phyloP scores from a whole-genome alignment of 176 grass and related monocot genomes.

The Aegilops longissima region DNA sequence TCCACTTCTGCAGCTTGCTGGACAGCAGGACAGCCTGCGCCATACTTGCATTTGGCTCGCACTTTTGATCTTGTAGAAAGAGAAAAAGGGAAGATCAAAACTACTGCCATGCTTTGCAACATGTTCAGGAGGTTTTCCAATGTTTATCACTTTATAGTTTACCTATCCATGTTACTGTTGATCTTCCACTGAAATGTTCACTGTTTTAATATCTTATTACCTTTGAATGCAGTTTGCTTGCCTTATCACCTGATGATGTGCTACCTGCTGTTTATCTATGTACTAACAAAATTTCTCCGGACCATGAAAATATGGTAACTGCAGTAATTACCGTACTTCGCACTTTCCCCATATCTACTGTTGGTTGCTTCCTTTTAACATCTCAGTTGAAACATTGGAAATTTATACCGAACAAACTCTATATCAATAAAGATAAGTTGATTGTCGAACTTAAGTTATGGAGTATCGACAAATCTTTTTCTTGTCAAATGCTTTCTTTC shows the following conservation, averaged over 20 bases:
- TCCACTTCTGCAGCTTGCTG: conserved; percentile 86
- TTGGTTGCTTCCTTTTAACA: conserved; percentile 8
- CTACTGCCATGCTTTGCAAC: conserved; percentile 78
- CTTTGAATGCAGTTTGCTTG: conserved; percentile 80
- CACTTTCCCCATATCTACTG: conserved; percentile 2
- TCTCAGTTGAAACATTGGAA: neutral
- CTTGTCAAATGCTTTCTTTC: neutral
- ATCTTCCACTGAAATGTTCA: conserved; percentile 24
- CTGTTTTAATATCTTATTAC: conserved; percentile 28
- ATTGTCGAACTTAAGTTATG: conserved; percentile 16
- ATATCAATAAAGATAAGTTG: conserved; percentile 13
- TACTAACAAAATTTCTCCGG: conserved; percentile 85
- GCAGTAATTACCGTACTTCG: neutral
- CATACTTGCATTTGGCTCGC: conserved; percentile 91
- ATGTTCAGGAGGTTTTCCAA: conserved; percentile 87
- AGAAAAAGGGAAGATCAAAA: conserved; percentile 98
- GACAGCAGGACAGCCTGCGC: conserved; percentile 86
- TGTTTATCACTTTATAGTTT: conserved; percentile 29
- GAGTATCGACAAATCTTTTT: neutral
- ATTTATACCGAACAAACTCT: neutral
- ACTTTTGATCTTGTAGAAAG: conserved; percentile 86
- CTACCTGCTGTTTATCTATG: conserved; percentile 94
- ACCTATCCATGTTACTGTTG: conserved; percentile 15
- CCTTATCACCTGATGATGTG: conserved; percentile 87
- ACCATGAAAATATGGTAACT: conserved; percentile 95